These are phyloP conservation scores for Picocystis salinarum DNA, from an alignment of 139 green algal genomes.

Conservation along the genomic window DNA sequence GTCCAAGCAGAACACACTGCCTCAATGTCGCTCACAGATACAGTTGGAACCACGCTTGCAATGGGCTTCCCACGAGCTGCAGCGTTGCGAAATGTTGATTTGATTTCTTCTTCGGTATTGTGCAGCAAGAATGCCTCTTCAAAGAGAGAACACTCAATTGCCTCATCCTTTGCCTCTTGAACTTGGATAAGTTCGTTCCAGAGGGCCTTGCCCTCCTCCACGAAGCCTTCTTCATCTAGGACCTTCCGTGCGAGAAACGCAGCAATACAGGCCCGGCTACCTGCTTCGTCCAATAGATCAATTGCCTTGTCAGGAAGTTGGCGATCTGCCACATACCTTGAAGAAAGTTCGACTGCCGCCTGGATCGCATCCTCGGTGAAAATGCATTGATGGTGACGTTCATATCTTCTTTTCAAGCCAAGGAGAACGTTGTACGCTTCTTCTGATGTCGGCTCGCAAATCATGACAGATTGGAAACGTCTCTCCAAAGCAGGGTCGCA, in stretches of 20 bases:
- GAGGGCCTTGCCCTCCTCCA: constrained; percentile 1
- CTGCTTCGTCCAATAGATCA: constrained; percentile 95
- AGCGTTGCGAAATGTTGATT: background rate
- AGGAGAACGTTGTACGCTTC: constrained; percentile 62
- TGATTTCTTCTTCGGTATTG: constrained; percentile 19
- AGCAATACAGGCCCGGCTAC: constrained; percentile 57
- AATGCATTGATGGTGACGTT: constrained; percentile 57
- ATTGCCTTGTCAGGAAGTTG: constrained; percentile 92
- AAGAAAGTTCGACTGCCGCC: constrained; percentile 31
- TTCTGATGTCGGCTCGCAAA: constrained; percentile 48
- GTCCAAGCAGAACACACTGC: constrained; percentile 71
- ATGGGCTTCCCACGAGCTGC: background rate
- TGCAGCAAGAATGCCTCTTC: constrained; percentile 70
- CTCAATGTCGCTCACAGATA: constrained; percentile 62
- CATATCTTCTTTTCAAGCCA: constrained; percentile 53
- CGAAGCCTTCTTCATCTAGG: background rate
- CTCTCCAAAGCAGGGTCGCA: constrained; percentile 79
- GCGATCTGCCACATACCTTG: constrained; percentile 64
- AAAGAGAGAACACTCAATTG: constrained; percentile 29
- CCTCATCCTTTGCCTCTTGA: constrained; percentile 52
- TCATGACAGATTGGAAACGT: constrained; percentile 81
- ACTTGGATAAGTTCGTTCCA: constrained; percentile 34
- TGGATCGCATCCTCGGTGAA: constrained; percentile 38
- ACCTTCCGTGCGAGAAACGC: constrained; percentile 30
- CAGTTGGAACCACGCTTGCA: constrained; percentile 30